Base-by-base conservation (phyloP, 371 early-diverging fungal species). In the Mucor lusitanicus region DNA sequence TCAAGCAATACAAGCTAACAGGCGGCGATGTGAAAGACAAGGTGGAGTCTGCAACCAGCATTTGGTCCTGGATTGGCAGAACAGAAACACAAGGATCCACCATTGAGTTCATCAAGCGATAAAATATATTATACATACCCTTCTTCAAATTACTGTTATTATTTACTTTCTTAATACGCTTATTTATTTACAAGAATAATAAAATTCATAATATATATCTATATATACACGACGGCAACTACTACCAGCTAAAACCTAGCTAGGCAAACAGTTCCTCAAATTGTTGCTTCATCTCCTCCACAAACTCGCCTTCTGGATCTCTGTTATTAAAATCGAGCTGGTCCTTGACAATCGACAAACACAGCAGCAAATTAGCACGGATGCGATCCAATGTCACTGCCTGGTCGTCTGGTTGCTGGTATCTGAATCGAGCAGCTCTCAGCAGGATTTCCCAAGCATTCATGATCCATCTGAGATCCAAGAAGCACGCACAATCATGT, bases 1-100 rank as follows among this genome's bases (percentile, higher is more conserved):
- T 68, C 6, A 57, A 70, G 28, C 39, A 25, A 2, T 76, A 64
- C 27, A 17, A 44, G 28, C 42, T 76, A 12, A 40, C 54, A 39
- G 76, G 76, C 5, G 76, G 76, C 40, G 55, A 76, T 65, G 65
- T 67, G 4, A 6, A 15, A 9, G 65, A 61, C 3, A 76, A 76
- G 46, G 40, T 63, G 6, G 63, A 76, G 11, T 33, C 57, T 9
- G 23, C 40, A 0, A 73, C 73, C 7, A 73, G 54, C 42, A 39
- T 72, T 28, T 76, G 73, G 70, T 56, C 65, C 6, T 76, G 76
- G 76, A 70, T 66, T 27, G 76, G 76, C 3, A 61, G 76, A 64
- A 76, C 76, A 27, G 76, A 76, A 44, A 70, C 73, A n/a, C 44
- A 67, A 48, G 76, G 76, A 11, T 62, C 57, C 4, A n/a, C 55